Evolutionary conservation across 177 flowering plant species (phyloP), one percentile per base, ranked within the genome.

Genomic region (Vitis hybrid): DNA sequence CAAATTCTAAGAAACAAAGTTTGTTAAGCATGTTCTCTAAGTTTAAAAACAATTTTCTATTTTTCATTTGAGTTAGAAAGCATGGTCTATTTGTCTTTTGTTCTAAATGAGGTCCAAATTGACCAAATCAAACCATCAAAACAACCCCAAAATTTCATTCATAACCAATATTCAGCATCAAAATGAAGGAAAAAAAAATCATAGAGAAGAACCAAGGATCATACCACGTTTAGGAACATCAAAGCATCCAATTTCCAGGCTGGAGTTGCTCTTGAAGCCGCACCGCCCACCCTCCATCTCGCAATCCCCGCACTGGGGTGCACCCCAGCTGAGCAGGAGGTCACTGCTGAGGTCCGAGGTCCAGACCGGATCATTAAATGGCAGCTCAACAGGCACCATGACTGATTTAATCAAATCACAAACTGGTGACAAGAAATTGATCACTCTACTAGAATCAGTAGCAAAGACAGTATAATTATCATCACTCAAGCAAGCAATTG

Each of bases 401-500:
- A 78, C 68, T 0, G 58, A 48, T 19, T 60, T 63, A 9, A 78
- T 34, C 1, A 19, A 4, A 4, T 48, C 12, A 64, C 84, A 82
- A 1, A 52, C 49, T 15, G 70, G 3, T 3, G 73, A 64, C 75
- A 75, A 15, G 17, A 7, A 34, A 0, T 17, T 21, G 4, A 60
- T 2, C 2, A 68, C 68, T 26, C 50, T 52, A 0, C 21, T 13
- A 4, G 80, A 77, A 12, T 80, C 54, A 2, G 81, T 62, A 1
- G 86, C 86, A 19, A 74, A 64, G 2, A 84, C 77, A 2, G 80
- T 51, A 62, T 70, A 57, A 19, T 69, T 70, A 14, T 5, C 0
- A 7, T 80, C 75, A 69, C 88, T 82, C 10, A 82, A 62, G 62
- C 88, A 82, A n/a, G 67, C 52, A 26, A 82, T 74, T 2, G 80